Conservation (phyloP, 768 basidiomycete species). For the Naganishia randhawae region DNA sequence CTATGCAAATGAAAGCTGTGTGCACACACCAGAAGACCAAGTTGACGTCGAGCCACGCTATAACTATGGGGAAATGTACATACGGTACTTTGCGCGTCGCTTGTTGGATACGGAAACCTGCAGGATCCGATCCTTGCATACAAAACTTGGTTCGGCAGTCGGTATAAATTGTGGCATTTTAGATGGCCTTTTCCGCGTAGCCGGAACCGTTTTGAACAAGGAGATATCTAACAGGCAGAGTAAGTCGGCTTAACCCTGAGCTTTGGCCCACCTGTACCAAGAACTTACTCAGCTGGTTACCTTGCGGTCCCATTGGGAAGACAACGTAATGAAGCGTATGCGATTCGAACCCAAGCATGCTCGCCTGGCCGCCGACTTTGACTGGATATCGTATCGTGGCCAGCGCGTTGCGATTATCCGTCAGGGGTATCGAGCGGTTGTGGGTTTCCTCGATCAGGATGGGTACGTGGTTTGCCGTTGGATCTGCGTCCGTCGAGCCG, state of each 20-base stretch:
- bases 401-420: conserved; percentile 9
- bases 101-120: conserved; percentile 17
- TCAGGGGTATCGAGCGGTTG: background rate
- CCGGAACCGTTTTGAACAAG: background rate
- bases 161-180: background rate
- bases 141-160: background rate
- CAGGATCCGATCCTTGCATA: conserved; percentile 18
- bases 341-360: background rate
- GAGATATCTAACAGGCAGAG: conserved; percentile 5
- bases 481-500: background rate
- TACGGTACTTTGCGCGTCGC: conserved; percentile 1
- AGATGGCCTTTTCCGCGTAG: background rate
- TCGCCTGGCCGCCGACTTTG: background rate
- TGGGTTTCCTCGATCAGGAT: background rate
- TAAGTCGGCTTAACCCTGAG: too few species aligned
- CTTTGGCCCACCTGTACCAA: background rate
- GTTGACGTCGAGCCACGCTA: background rate
- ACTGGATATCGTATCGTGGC: background rate
- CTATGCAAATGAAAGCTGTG: conserved; percentile 1
- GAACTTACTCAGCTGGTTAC: conserved; percentile 23
- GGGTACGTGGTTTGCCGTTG: background rate
- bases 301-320: conserved; percentile 21
- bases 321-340: background rate
- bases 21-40: background rate
- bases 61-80: background rate